Conservation (phyloP, 352 stramenopile genomes). For the Phytophthora citrophthora region DNA sequence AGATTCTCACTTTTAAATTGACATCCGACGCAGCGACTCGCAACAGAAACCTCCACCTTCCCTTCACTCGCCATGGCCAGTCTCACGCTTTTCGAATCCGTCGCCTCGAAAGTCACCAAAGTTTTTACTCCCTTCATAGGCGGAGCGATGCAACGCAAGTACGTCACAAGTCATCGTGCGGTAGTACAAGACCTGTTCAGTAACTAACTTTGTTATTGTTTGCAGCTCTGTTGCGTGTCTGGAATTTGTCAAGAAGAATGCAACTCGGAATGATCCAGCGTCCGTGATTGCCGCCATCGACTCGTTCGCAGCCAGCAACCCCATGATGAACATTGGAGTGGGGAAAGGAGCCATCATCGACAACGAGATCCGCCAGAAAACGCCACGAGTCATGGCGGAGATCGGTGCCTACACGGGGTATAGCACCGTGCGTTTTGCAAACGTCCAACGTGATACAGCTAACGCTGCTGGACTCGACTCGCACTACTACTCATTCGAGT, state of each 20-base stretch:
- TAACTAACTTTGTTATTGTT: too few relatives aligned
- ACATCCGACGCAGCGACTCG: neutral
- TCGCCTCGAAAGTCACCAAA: conserved; percentile 17
- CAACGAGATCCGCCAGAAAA: conserved; percentile 25
- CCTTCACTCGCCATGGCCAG: conserved; percentile 8
- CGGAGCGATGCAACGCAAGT: conserved; percentile 26
- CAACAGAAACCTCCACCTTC: too few relatives aligned
- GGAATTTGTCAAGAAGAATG: conserved; percentile 32
- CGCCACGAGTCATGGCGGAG: conserved; percentile 28
- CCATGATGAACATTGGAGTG: conserved; percentile 31
- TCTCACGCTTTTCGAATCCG: conserved; percentile 15
- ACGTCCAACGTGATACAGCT: conserved; percentile 10
- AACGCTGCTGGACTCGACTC: conserved; percentile 19
- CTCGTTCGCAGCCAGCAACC: conserved; percentile 25
- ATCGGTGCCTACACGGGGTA: conserved; percentile 34
- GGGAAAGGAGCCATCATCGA: conserved; percentile 28
- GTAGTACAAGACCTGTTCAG: neutral
- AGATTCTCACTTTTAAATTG: conserved; percentile 8
- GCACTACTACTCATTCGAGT: conserved; percentile 38
- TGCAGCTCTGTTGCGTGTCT: conserved; percentile 25
- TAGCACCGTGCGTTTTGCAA: conserved; percentile 32
- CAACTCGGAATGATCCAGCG: conserved; percentile 13
- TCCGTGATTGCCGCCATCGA: conserved; percentile 28
- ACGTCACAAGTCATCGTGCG: neutral
- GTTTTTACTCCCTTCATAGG: conserved; percentile 11